Evolutionary conservation across 2,329 filamentous ascomycete species (phyloP), one percentile per base, ranked within the genome.

Genomic region (Trichoderma afroharzianum): DNA sequence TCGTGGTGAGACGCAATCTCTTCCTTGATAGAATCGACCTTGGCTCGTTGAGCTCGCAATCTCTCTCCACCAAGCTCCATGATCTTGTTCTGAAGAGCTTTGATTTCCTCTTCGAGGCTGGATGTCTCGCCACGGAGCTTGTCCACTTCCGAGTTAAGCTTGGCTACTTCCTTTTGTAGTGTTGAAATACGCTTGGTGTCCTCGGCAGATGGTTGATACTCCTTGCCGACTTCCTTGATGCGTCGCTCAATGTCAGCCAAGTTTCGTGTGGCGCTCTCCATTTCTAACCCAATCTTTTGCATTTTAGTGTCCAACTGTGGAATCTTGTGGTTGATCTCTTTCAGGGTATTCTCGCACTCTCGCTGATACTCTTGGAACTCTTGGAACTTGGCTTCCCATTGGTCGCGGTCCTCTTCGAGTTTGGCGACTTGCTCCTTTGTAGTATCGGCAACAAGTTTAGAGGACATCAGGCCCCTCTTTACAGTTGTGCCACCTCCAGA

Each of bases 61-160:
- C 93, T 94, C 77, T 98, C 94, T 82, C 96, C 96, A 78, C 96
- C 96, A 74, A 97, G 92, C 81, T 98, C 92, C 96, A 99, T 98
- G 78, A 99, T 99, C 85, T 95, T 97, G 86, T 96, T 92, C 79
- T 99, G 95, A 1, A 99, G 86, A 24, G 87, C 87, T 82, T 97
- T 95, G 82, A 99, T 98, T 81, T 98, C 96, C 30, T 91, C 91
- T 79, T 99, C 96, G 9, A 97, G 90, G 59, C 91, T 96, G 1
- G 93, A 89, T n/a, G 93, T 98, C 81, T 98, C 94, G 11, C 88
- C 86, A 73, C 90, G 93, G 11, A 99, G 87, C 77, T 92, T 92
- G 72, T 92, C 89, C 12, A 97, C 89, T 76, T 97, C 93, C 75
- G 89, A 89, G 77, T 94, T 90, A 73, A 97, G 86, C 72, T 90